Base-by-base conservation (phyloP, 2,329 filamentous ascomycete genomes). In the Aspergillus sp. region DNA sequence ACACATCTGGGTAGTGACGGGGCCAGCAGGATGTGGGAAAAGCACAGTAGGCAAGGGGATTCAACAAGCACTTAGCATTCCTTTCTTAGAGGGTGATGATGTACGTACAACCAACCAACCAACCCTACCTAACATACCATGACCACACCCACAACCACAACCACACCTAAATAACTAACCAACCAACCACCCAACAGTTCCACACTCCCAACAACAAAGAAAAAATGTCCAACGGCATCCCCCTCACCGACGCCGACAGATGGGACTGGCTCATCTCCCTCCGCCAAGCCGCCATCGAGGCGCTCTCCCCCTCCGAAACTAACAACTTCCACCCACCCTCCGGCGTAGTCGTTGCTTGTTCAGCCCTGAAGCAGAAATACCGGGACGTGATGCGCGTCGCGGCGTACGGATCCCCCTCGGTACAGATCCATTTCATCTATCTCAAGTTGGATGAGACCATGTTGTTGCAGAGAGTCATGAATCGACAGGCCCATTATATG, bases 331-430 rank as follows among this genome's bases (percentile, higher is more conserved):
- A 72, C 47, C 86, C 87, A 39, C 82, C 85, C 17, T 79, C 84
- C 30, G 89, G 92, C 52, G 95, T 97, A n/a, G 91, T 99, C 53
- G 85, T 99, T 62, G 96, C 95, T 56, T 99, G 95, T 83, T 96
- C 92, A 11, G 95, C 94, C 1, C 84, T 99, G 57, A 98, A 98
- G 83, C 90, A 91, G 75, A 97, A 96, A 80, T 99, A 99, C 82
- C 89, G 95, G 68, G 95, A 99, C 70, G 90, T 94, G 64, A 91
- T 95, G 74, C 87, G 91, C 32, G 88, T 93, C 8, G 90, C 90
- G 7, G 87, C 88, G 15, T 92, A 93, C 79, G 90, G 89, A 75
- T 83, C 88, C 65, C 85, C 87, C 57, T 84, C 85, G 57, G 85
- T 93, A n/a, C 82, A 85, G 62, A 86, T 98, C 54, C 94, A 97